Evolutionary conservation across 2,329 filamentous ascomycete species (phyloP).

Genomic region (Fusarium sp.): DNA sequence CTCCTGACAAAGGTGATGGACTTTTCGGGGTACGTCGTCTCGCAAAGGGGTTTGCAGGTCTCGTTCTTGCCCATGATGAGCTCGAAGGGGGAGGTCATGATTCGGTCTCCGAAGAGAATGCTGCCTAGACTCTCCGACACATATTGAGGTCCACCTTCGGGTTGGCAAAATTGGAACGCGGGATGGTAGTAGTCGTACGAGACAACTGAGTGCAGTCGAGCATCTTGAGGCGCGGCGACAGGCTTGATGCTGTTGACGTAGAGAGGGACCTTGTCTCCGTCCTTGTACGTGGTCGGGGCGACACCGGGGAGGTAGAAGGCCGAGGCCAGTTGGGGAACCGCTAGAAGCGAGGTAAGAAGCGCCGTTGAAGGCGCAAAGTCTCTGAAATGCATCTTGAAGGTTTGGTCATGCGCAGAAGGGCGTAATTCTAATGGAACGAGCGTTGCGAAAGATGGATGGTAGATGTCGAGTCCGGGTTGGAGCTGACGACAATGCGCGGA

Average conservation of each 20-base stretch:
- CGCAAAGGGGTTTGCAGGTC: slow-evolving; percentile 85
- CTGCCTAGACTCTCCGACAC: slow-evolving; percentile 88
- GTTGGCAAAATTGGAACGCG: slow-evolving; percentile 88
- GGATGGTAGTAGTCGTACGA: slow-evolving; percentile 97
- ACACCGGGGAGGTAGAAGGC: slow-evolving; percentile 98
- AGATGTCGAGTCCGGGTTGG: slow-evolving; percentile 18
- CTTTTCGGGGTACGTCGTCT: slow-evolving; percentile 70
- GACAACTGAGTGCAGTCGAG: slow-evolving; percentile 89
- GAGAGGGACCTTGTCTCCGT: slow-evolving; percentile 83
- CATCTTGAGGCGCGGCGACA: slow-evolving; percentile 79
- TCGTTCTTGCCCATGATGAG: slow-evolving; percentile 89
- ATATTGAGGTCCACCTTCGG: slow-evolving; percentile 79
- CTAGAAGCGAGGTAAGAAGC: slow-evolving; percentile 63
- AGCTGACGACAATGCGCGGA: slow-evolving; percentile 41
- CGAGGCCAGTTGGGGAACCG: slow-evolving; percentile 65
- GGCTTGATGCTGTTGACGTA: slow-evolving; percentile 95
- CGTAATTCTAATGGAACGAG: slow-evolving; percentile 10
- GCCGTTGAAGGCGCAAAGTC: slow-evolving; percentile 59
- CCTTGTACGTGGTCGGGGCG: slow-evolving; percentile 90
- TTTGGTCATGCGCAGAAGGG: slow-evolving; percentile 46
- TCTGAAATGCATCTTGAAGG: slow-evolving; percentile 58
- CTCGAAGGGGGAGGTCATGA: slow-evolving; percentile 95
- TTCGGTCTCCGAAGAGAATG: slow-evolving; percentile 96
- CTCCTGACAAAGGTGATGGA: slow-evolving; percentile 84
- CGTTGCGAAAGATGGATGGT: slow-evolving; percentile 29